Base-by-base conservation (phyloP, 768 basidiomycete genomes). In the Kwoniella europaea region DNA sequence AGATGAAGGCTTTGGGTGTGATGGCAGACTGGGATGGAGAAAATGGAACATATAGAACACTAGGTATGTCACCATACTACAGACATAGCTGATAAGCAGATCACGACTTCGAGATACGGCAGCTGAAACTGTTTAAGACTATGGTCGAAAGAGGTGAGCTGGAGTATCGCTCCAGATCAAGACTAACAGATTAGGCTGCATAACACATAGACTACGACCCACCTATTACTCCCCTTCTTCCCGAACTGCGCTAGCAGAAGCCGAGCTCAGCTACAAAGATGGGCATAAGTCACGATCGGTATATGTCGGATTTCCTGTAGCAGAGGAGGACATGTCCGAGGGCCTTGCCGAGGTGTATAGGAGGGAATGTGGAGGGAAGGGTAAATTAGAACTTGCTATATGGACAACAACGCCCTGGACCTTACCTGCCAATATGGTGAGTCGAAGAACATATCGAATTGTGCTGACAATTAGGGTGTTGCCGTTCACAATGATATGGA, bases 391-490 rank as follows among this genome's bases (percentile, higher is more conserved):
- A 76, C 97, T 10, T 24, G 85, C 94, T 18, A 91, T 96, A 4
- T 99, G 96, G 96, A 98, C 96, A 2, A 98, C 96, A 3, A 98
- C 96, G 0, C 92, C 96, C 1, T 99, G 96, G 96, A 98, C 93
- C 4, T 85, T 98, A 58, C 93, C 92, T 5, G 92, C 93, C 1
- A 98, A 99, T 79, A 93, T 94, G 91, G 94, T 94, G 74, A 53
- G 87, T 71, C 35, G 35, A 35, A 35, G 35, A 35, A 7, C 35
- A 35, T 35, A 35, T 35, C 35, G 20, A 27, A 69, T 50, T 15
- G 24, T 7, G 46, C 56, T 46, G 18, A 35, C 24, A 41, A 16
- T 50, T 20, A 96, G 95, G 94, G 90, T n/a, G 92, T 98, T 58
- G 92, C 94, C 4, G 90, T 96, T 3, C 87, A 94, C 75, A 85